These are phyloP conservation scores for Neurospora cerealis DNA, from an alignment of 495 filamentous ascomycete genomes.

Conservation along the genomic window DNA sequence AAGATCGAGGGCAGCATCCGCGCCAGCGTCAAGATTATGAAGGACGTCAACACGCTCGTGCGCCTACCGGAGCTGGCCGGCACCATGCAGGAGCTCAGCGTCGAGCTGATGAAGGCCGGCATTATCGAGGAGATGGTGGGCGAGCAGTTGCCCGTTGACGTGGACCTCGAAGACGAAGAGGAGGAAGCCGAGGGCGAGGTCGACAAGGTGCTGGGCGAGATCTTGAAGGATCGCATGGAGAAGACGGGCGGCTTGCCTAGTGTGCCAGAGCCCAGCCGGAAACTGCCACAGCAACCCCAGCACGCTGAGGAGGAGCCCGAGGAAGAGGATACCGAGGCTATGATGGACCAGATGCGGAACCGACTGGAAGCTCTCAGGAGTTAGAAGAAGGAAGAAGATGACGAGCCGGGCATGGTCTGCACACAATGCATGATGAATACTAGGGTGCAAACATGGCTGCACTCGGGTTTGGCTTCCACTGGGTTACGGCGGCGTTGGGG, in stretches of 20 bases:
- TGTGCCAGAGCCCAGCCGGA: conserved; percentile 45
- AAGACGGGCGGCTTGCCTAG: conserved; percentile 50
- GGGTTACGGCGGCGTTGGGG: background rate
- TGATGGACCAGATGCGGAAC: conserved; percentile 88
- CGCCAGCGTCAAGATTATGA: conserved; percentile 86
- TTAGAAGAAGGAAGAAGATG: conserved; percentile 25
- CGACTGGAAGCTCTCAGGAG: conserved; percentile 86
- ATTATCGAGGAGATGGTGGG: conserved; percentile 97
- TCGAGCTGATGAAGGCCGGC: conserved; percentile 84
- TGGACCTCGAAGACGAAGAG: conserved; percentile 57
- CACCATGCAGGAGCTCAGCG: conserved; percentile 82
- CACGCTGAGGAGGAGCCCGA: conserved; percentile 69
- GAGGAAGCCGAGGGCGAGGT: conserved; percentile 86
- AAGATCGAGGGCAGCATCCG: conserved; percentile 93
- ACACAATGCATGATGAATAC: background rate
- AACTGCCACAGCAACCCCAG: conserved; percentile 40
- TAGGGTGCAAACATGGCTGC: background rate
- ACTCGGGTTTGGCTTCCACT: background rate
- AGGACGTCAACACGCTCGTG: conserved; percentile 84
- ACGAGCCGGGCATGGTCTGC: background rate
- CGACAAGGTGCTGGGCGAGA: conserved; percentile 84
- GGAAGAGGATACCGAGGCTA: conserved; percentile 75
- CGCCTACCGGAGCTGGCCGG: conserved; percentile 75
- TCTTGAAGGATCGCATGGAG: conserved; percentile 71
- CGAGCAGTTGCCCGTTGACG: conserved; percentile 64